A percentile compares a stretch with the other conserved stretches of the same genome.
Evolutionary conservation across 2,329 filamentous ascomycete genomes (phyloP).

Genomic region (Sphaceloma murrayae): DNA sequence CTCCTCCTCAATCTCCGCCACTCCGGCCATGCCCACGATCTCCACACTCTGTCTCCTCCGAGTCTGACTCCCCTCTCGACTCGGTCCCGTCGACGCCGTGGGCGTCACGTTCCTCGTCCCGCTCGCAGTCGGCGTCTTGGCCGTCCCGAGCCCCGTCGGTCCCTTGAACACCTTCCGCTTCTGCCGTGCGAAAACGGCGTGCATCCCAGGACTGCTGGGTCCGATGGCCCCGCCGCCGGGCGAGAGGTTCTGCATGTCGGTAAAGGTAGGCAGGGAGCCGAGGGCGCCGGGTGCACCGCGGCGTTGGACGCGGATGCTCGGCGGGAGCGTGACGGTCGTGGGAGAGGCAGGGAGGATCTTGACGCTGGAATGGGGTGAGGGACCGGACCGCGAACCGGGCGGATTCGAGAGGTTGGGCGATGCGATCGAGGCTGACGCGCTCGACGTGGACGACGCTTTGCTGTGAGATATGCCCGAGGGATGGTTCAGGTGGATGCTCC

Average conservation of each 20-base stretch:
- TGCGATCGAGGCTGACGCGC: slow-evolving; percentile 48
- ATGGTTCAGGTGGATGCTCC: slow-evolving; percentile 70
- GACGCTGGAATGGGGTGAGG: slow-evolving; percentile 79
- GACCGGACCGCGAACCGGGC: slow-evolving; percentile 52
- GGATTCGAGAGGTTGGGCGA: slow-evolving; percentile 34
- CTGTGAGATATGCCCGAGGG: slow-evolving; percentile 51
- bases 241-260: slow-evolving; percentile 19
- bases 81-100: slow-evolving; percentile 33
- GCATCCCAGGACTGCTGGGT: slow-evolving; percentile 52
- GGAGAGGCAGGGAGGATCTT: slow-evolving; percentile 93
- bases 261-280: slow-evolving; percentile 24
- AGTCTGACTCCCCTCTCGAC: slow-evolving; percentile 57
- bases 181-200: slow-evolving; percentile 61
- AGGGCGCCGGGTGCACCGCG: slow-evolving; percentile 27
- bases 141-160: slow-evolving; percentile 50
- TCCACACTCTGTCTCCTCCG: slow-evolving; percentile 44
- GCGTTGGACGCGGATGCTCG: slow-evolving; percentile 62
- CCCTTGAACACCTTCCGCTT: slow-evolving; percentile 79
- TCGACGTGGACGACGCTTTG: slow-evolving; percentile 89
- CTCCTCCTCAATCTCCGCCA: slow-evolving; percentile 44
- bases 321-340: slow-evolving; percentile 63
- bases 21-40: slow-evolving; percentile 6
- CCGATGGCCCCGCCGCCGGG: slow-evolving; percentile 33
- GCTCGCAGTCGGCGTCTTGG: slow-evolving; percentile 19
- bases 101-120: slow-evolving; percentile 22